Conservation (phyloP, 2,329 filamentous ascomycete species). For the Dactylellina parvicollis region DNA sequence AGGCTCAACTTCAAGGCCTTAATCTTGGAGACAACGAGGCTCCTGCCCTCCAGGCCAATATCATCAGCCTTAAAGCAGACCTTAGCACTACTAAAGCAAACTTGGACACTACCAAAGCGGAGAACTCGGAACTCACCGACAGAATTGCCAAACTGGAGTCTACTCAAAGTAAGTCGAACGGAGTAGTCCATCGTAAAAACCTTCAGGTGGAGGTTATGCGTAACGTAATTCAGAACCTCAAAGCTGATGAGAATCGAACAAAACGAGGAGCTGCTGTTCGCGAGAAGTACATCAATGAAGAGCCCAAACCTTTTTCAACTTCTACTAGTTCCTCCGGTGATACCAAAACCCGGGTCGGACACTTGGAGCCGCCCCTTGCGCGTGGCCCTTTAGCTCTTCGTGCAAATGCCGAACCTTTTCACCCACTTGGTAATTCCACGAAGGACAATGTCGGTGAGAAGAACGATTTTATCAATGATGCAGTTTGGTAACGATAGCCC, state of each 20-base stretch:
- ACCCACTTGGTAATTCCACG: neutral
- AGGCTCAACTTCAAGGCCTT: neutral
- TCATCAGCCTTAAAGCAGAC: neutral
- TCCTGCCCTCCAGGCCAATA: neutral
- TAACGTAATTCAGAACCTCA: slow-evolving; percentile 32
- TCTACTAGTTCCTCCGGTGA: too few relatives aligned
- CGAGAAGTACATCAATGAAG: neutral
- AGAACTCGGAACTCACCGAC: neutral
- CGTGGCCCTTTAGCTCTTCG: neutral
- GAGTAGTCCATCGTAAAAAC: slow-evolving; percentile 2
- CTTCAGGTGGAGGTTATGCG: slow-evolving; percentile 19
- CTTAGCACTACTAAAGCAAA: neutral
- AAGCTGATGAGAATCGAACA: slow-evolving; percentile 16
- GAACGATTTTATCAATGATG: too few relatives aligned
- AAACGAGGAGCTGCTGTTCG: slow-evolving; percentile 7
- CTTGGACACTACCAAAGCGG: neutral
- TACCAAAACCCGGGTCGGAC: too few relatives aligned
- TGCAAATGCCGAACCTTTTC: slow-evolving; percentile 4
- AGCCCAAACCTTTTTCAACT: neutral
- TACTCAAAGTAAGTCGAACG: neutral
- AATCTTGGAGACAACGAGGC: neutral
- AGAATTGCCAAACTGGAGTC: slow-evolving; percentile 10
- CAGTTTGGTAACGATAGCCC: too few relatives aligned
- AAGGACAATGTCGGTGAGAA: neutral
- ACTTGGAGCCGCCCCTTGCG: neutral